These are phyloP conservation scores for Flaveria bidentis DNA, from an alignment of 129 eudicot genomes.

Conservation along the genomic window DNA sequence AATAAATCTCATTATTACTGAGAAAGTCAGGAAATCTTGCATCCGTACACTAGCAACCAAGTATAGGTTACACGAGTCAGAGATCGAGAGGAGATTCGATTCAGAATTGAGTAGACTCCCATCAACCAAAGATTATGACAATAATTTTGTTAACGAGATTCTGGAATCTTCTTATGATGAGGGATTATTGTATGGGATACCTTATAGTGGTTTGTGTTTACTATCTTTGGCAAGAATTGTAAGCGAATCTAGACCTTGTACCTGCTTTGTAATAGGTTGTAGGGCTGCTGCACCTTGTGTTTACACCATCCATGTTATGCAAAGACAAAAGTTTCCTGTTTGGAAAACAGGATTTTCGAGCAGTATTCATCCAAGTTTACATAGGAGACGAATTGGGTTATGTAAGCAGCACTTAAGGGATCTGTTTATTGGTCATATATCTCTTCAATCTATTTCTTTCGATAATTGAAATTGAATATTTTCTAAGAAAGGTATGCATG, in stretches of 20 bases:
- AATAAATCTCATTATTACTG: constrained; percentile 50
- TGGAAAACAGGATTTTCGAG: constrained; percentile 83
- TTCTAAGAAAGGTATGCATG: not conserved
- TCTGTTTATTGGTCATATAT: constrained; percentile 68
- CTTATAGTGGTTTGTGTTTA: constrained; percentile 65
- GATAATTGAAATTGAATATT: constrained; percentile 61
- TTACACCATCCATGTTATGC: constrained; percentile 80
- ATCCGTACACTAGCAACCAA: constrained; percentile 79
- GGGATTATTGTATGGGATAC: constrained; percentile 61
- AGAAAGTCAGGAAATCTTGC: constrained; percentile 69
- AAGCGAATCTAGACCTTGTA: constrained; percentile 64
- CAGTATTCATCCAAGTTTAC: constrained; percentile 75
- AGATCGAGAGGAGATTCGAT: constrained; percentile 65
- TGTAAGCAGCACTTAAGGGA: constrained; percentile 80
- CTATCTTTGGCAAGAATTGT: constrained; percentile 71
- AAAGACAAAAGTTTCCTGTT: constrained; percentile 76
- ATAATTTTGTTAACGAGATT: constrained; percentile 23
- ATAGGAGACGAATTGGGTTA: constrained; percentile 72
- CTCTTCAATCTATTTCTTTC: constrained; percentile 79
- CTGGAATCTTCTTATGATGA: constrained; percentile 45
- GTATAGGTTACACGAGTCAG: constrained; percentile 60
- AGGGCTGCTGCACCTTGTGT: constrained; percentile 62
- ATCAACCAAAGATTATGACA: constrained; percentile 46
- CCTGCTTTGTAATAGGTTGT: constrained; percentile 84
- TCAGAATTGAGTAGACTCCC: constrained; percentile 68